Conservation (phyloP, 179 eudicot species). For the Camellia oleifera region DNA sequence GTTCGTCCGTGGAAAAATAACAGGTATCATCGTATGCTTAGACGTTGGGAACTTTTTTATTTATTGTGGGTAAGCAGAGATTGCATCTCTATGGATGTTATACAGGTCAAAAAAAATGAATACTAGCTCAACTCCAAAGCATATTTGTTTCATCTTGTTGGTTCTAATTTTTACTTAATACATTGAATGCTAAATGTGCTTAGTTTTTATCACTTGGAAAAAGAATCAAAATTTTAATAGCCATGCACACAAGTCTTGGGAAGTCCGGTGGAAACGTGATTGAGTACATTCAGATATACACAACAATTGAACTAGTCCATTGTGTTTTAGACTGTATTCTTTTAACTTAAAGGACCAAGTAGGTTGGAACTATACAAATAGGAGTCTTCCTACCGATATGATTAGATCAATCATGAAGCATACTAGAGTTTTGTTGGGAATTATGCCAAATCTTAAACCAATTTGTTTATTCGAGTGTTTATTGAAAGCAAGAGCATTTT, state of each 20-base stretch:
- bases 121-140: neutral
- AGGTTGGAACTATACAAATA: neutral
- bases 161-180: no score
- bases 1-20: constrained; percentile 90
- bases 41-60: neutral
- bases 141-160: neutral
- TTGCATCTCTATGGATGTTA: neutral
- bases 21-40: constrained; percentile 37
- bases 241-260: neutral
- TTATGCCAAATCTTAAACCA: neutral
- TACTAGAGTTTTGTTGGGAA: neutral
- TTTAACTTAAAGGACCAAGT: neutral
- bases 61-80: neutral
- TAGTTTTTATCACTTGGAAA: neutral
- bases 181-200: neutral
- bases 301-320: neutral
- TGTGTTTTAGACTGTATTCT: neutral
- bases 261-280: neutral
- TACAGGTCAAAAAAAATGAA: neutral
- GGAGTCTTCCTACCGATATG: neutral
- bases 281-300: neutral
- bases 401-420: neutral
- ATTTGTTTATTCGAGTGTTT: neutral
- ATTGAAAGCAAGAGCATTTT: neutral
- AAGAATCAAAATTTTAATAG: neutral